Percentiles rank a stretch among this genome's conserved stretches.
Evolutionary conservation across 305 asterid genomes (phyloP).

Genomic region (Caryopteris hybrid): DNA sequence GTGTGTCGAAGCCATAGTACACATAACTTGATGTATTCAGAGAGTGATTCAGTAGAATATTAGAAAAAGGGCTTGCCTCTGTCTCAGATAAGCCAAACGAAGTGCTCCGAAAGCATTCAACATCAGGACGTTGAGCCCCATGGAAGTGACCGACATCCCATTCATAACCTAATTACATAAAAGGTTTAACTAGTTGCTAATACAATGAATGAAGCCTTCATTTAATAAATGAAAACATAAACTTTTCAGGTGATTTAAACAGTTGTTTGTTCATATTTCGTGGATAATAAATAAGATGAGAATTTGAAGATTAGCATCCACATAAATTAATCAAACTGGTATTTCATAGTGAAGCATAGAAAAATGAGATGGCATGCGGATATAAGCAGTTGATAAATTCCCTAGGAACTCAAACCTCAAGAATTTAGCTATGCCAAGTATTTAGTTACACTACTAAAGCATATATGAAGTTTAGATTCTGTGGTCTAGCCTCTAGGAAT

Average conservation of each 20-base stretch:
- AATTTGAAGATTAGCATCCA: neutral
- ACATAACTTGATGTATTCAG: constrained; percentile 9
- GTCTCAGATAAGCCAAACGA: constrained; percentile 70
- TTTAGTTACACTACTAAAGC: neutral
- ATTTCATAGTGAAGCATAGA: neutral
- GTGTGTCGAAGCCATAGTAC: neutral
- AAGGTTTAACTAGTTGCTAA: constrained; percentile 9
- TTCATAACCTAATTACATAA: constrained; percentile 69
- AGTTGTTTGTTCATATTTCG: neutral
- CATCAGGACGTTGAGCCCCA: constrained; percentile 90
- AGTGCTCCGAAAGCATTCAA: constrained; percentile 88
- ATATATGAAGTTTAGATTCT: neutral
- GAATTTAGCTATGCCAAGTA: neutral
- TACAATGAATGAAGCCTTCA: neutral
- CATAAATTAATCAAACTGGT: neutral
- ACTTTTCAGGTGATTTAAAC: neutral
- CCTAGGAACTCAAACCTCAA: neutral
- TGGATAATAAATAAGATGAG: neutral
- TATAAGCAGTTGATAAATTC: neutral
- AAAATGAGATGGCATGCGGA: neutral
- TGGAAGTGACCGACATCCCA: constrained; percentile 97
- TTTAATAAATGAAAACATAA: neutral
- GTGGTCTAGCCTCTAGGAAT: neutral
- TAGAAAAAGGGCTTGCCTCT: constrained; percentile 46
- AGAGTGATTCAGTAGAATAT: neutral